Base-by-base conservation (phyloP, 805 yeast genomes). In the Tetrapisispora fleetii region DNA sequence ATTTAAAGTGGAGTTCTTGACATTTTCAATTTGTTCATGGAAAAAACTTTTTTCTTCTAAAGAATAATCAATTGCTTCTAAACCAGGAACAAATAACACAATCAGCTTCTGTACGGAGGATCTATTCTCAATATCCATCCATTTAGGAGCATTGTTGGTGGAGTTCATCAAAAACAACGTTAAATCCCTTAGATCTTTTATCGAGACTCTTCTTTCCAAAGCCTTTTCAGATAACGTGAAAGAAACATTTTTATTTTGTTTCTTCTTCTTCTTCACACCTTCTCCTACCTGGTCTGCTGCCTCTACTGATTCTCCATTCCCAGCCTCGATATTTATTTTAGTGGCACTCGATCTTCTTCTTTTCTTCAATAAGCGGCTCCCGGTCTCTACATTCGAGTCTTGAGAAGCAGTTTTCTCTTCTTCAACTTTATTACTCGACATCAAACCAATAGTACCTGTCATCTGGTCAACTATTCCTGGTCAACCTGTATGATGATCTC, bases 41-140 rank as follows among this genome's bases (percentile, higher is more conserved):
- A 57, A 55, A 11, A 55, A 50, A 10, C 52, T 42, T n/a, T 53
- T 46, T 1, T 52, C 47, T n/a, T 58, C 51, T 17, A 56, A 52
- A 16, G 52, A 46, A 54, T 80, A 77, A 50, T 76, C 75, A 3
- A 62, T 56, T 2, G 69, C 61, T 14, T 72, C 67, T 13, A 89
- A 61, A 0, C 95, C 95, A 0, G 93, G 87, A 4, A 79, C 75
- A 46, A 80, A 67, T 4, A 85, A 62, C 22, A 79, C 67, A 0
- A 84, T 79, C 2, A 82, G 74, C 50, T 77, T 78, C n/a, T 71
- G 60, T 2, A 85, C 67, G 3, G 57, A 70, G 63, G 19, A 56
- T 43, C 77, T 67, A 53, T 83, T 80, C 2, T 58, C 65, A 6
- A 84, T 55, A 17, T 67, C 63, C n/a, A 76, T 54, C 79, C 80